Conservation (phyloP, 192 early-diverging fungal genomes). For the Powellomyces hirtus region DNA sequence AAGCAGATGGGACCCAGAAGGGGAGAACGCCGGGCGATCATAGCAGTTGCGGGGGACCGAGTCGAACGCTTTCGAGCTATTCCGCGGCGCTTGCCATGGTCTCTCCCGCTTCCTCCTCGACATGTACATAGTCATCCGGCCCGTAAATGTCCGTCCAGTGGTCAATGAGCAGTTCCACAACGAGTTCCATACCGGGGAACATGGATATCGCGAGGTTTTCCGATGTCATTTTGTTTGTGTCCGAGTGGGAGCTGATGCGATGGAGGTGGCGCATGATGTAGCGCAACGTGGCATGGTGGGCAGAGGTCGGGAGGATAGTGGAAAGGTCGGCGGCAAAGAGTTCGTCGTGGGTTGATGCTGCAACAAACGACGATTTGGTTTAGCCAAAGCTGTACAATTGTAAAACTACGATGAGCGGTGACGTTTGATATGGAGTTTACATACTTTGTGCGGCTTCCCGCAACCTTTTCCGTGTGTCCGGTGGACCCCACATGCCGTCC, state of each 20-base stretch:
- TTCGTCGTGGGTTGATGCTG: neutral
- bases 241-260: slow-evolving; percentile 3
- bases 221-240: slow-evolving; percentile 30
- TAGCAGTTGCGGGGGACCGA: too few relatives aligned
- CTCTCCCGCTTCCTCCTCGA: neutral
- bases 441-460: neutral
- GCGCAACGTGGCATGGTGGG: slow-evolving; percentile 19
- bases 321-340: neutral
- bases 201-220: slow-evolving; percentile 30
- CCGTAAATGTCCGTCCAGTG: slow-evolving; percentile 25
- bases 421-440: too few relatives aligned
- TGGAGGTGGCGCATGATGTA: slow-evolving; percentile 30
- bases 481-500: slow-evolving; percentile 1
- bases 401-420: neutral
- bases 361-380: neutral
- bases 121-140: neutral
- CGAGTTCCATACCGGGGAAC: slow-evolving; percentile 18
- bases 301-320: neutral
- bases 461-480: neutral
- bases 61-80: too few relatives aligned
- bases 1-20: too few relatives aligned
- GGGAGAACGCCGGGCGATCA: too few relatives aligned
- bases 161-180: slow-evolving; percentile 25
- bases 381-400: neutral
- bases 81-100: too few relatives aligned